A percentile compares a stretch with the other conserved stretches of the same genome.
Conservation (phyloP, 2,329 filamentous ascomycete species). For the Byssoonygena ceratinophila region DNA sequence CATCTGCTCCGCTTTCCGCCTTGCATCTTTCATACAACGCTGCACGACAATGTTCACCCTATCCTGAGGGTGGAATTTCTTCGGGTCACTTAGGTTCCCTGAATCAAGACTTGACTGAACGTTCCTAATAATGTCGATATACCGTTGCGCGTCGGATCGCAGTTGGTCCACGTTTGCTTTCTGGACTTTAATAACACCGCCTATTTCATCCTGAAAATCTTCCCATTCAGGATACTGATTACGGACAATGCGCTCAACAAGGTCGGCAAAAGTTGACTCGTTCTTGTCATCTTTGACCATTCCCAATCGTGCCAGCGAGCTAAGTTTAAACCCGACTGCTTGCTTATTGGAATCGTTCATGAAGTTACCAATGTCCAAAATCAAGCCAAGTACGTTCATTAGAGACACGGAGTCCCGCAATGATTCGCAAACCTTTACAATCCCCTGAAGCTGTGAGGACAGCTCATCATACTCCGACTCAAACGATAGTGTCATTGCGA, state of each 20-base stretch:
- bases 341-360: conserved; percentile 99
- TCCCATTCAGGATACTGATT: conserved; percentile 97
- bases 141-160: conserved; percentile 73
- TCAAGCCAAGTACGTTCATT: conserved; percentile 92
- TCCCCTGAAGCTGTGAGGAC: conserved; percentile 68
- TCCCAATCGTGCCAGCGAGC: conserved; percentile 77
- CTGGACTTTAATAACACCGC: conserved; percentile 63
- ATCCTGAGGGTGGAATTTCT: conserved; percentile 96
- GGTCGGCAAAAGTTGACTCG: conserved; percentile 85
- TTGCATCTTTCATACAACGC: conserved; percentile 89
- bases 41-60: conserved; percentile 86
- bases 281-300: conserved; percentile 99
- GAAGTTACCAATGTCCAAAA: conserved; percentile 97
- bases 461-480: conserved; percentile 89
- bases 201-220: conserved; percentile 73
- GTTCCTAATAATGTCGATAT: conserved; percentile 90
- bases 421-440: conserved; percentile 80
- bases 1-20: conserved; percentile 93
- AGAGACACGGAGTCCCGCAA: conserved; percentile 81
- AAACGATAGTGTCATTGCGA: conserved; percentile 71
- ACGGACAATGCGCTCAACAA: conserved; percentile 91
- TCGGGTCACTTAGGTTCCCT: conserved; percentile 89
- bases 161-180: conserved; percentile 95
- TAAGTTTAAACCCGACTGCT: conserved; percentile 93
- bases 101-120: conserved; percentile 84